These are phyloP conservation scores for Neurospora hispaniola DNA, from an alignment of 495 filamentous ascomycete genomes.

Conservation along the genomic window DNA sequence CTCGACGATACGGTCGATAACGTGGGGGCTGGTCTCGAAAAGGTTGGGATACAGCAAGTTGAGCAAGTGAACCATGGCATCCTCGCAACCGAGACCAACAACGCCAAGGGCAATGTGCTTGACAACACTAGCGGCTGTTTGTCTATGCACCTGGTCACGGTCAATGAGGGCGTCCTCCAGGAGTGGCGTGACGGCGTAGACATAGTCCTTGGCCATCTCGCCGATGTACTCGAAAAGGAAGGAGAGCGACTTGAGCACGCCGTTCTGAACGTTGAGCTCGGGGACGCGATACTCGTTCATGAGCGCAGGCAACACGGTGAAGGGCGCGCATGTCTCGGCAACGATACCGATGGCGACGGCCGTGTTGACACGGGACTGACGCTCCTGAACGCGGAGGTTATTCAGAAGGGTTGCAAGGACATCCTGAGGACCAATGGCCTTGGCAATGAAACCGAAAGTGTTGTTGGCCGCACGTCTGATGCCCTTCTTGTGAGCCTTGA, in stretches of 20 bases:
- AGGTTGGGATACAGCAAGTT: constrained; percentile 95
- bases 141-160: constrained; percentile 94
- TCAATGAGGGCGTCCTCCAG: constrained; percentile 97
- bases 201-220: constrained; percentile 99
- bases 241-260: constrained; percentile 90
- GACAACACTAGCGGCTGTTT: constrained; percentile 91
- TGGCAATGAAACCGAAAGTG: constrained; percentile 99
- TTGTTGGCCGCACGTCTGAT: constrained; percentile 98
- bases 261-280: constrained; percentile 97
- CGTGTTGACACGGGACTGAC: constrained; percentile 95
- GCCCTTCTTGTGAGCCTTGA: constrained; percentile 98
- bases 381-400: constrained; percentile 93
- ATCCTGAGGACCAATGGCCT: constrained; percentile 97
- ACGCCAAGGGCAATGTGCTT: constrained; percentile 96
- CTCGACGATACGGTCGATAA: constrained; percentile 95
- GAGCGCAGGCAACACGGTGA: constrained; percentile 94
- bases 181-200: constrained; percentile 95
- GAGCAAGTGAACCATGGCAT: constrained; percentile 95
- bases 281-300: constrained; percentile 99
- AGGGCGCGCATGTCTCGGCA: constrained; percentile 98
- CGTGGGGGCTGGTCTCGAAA: constrained; percentile 96
- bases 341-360: constrained; percentile 99
- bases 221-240: constrained; percentile 99
- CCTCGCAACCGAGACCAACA: constrained; percentile 94
- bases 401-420: constrained; percentile 92